Base-by-base conservation (phyloP, 1,284 basidiomycete species). In the Macrocystidia cucumis region DNA sequence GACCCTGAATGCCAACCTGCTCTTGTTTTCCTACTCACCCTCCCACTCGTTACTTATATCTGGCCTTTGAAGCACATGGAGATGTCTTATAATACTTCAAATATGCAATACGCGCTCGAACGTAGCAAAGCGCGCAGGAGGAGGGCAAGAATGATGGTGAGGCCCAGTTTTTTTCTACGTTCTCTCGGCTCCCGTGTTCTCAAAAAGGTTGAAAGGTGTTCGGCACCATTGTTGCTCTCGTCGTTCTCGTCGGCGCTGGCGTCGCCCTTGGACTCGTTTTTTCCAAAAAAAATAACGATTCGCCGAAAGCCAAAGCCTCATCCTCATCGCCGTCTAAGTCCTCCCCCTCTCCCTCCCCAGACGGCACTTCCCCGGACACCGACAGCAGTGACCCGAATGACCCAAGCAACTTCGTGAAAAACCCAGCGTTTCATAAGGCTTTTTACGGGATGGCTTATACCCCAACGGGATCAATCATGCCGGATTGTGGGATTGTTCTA, bases 361-460 rank as follows among this genome's bases (percentile, higher is more conserved):
- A 11, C 24, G 24, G 24, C 13, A 11, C 24, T 12, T 26, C 24
- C 24, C 13, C 24, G 11, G 13, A 26, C 24, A 26, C 11, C 24
- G 24, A 12, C 24, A 26, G 13, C 22, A 11, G 18, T 26, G 55
- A 73, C 39, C 60, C 65, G n/a, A 63, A 59, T 42, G 74, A 81
- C 51, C 74, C 78, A 0, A 76, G 71, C 46, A 59, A 60, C n/a
- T 86, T 85, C 46, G 45, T 48, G n/a, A 76, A 75, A 54, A 72
- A 87, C 52, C 36, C 62, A 2, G 57, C 59, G 3, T 57, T 87
- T 19, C 69, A 76, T 47, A 67, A 74, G 39, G 69, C 69, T 3
- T 82, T 89, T 56, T 86, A 74, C 53, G 82, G 76, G 14, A 55
- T 84, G 37, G 65, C 66, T 17, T 69, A 86, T 52, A 81, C 79